phyloP scores from a whole-genome alignment of 2,329 filamentous ascomycete genomes.

The Fusarium concolor region DNA sequence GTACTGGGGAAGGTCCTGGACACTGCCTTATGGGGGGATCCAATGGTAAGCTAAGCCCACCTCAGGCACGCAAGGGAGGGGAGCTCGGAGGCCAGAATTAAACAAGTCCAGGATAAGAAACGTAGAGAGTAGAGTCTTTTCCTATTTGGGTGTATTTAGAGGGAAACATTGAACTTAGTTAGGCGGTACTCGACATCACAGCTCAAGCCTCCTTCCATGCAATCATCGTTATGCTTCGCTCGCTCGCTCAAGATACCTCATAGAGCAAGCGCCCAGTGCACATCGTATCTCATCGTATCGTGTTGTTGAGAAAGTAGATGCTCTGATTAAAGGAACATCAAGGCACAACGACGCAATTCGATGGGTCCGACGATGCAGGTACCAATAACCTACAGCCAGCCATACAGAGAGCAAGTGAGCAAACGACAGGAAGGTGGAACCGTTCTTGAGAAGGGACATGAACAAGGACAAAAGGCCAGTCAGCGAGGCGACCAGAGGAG shows the following conservation, averaged over 20 bases:
- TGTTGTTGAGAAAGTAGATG: neutral
- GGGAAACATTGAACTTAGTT: constrained; percentile 20
- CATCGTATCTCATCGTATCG: neutral
- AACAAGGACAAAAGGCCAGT: constrained; percentile 10
- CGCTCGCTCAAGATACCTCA: constrained; percentile 9
- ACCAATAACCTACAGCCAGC: constrained; percentile 8
- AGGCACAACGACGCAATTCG: constrained; percentile 18
- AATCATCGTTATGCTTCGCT: constrained; percentile 3
- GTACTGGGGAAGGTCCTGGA: constrained; percentile 29
- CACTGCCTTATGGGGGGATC: constrained; percentile 21
- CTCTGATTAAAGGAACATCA: constrained; percentile 8
- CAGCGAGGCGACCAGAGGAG: constrained; percentile 29
- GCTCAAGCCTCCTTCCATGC: constrained; percentile 19
- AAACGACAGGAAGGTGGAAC: constrained; percentile 26
- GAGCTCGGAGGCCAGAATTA: constrained; percentile 1
- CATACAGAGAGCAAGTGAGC: constrained; percentile 18
- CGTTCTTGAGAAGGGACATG: constrained; percentile 24
- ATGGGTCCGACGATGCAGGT: constrained; percentile 35
- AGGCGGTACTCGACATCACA: constrained; percentile 8
- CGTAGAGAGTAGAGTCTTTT: constrained; percentile 22
- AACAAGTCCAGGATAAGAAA: constrained; percentile 21
- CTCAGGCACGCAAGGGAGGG: constrained; percentile 35
- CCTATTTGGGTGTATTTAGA: constrained; percentile 20
- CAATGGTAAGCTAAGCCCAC: constrained; percentile 22
- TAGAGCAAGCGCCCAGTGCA: neutral